Base-by-base conservation (phyloP, 441 rosid genomes). In the Populus hybrid region DNA sequence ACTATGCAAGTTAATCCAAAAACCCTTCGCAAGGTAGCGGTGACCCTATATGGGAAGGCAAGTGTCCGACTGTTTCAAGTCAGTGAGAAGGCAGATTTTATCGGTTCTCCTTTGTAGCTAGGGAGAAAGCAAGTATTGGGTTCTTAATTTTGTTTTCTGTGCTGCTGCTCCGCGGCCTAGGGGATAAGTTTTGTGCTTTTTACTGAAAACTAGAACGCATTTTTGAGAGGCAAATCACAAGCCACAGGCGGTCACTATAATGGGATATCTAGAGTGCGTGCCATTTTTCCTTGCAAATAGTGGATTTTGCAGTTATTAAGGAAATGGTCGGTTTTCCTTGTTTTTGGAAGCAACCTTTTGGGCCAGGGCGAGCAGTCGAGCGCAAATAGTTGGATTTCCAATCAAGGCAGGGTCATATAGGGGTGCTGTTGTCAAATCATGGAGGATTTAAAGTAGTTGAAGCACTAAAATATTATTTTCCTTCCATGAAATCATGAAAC, bases 301-400 rank as follows among this genome's bases (percentile, higher is more conserved):
- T 63, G 74, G 75, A 67, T 81, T 28, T 81, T 73, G 83, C 90
- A 73, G 86, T 79, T 75, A 84, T 86, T 83, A 78, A 78, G 93
- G 90, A 81, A 72, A 83, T 79, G 90, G 89, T 88, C 86, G 90
- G 85, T 80, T 81, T 75, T 69, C 30, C 69, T 46, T 77, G 26
- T 72, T 79, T 30, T 38, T 67, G 65, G n/a, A 71, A 53, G 24
- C 57, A 42, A 78, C 19, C 9, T 57, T 19, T 59, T 59, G 64
- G 36, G 28, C 36, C 34, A 77, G n/a, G 70, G 7, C 5, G 9
- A 78, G 26, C n/a, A 23, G 70, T 19, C 14, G 16, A 10, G 61
- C 61, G 7, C 61, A 53, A 53, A 53, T 36, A n/a, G 65, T n/a
- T 14, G 16, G 14, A 18, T 21, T 74, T 35, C 30, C 30, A 28